These are phyloP conservation scores for Globisporangium parvum DNA, from an alignment of 352 stramenopile species.

Conservation along the genomic window DNA sequence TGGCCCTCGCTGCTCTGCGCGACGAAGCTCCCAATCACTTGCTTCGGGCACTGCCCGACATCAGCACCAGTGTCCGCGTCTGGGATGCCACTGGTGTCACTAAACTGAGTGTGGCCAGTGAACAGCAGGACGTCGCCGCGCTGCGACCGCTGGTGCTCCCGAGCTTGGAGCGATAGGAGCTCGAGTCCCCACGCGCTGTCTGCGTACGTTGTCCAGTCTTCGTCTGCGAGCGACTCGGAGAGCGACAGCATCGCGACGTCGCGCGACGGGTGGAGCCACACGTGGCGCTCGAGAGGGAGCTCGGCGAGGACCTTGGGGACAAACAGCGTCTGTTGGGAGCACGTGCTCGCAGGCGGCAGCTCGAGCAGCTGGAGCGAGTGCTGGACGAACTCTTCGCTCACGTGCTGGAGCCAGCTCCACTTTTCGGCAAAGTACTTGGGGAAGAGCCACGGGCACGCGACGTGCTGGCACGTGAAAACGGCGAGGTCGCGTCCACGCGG, in stretches of 20 bases:
- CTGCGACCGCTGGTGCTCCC: slow-evolving; percentile 7
- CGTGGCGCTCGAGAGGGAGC: slow-evolving; percentile 39
- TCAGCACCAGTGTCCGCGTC: slow-evolving; percentile 8
- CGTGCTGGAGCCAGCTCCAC: slow-evolving; percentile 81
- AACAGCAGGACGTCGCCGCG: slow-evolving; percentile 45
- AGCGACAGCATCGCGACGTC: slow-evolving; percentile 60
- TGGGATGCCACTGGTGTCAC: neutral
- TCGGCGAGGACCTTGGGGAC: slow-evolving; percentile 42
- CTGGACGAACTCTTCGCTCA: slow-evolving; percentile 66
- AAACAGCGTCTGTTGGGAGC: slow-evolving; percentile 1
- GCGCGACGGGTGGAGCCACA: slow-evolving; percentile 45
- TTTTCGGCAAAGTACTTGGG: slow-evolving; percentile 68
- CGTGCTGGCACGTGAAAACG: slow-evolving; percentile 75
- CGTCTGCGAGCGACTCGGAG: slow-evolving; percentile 20
- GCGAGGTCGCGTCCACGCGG: slow-evolving; percentile 6
- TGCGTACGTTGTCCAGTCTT: slow-evolving; percentile 14
- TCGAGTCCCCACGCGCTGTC: slow-evolving; percentile 24
- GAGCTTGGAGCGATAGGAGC: slow-evolving; percentile 25
- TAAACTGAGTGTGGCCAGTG: slow-evolving; percentile 38
- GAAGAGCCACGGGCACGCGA: slow-evolving; percentile 78
- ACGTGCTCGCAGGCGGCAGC: slow-evolving; percentile 5
- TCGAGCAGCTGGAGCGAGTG: slow-evolving; percentile 66
- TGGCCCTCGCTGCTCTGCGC: slow-evolving; percentile 50
- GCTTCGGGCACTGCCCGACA: slow-evolving; percentile 36
- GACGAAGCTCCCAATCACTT: slow-evolving; percentile 53